Evolutionary conservation across 1,284 basidiomycete genomes (phyloP).

Genomic region (Trichosporon asahii): DNA sequence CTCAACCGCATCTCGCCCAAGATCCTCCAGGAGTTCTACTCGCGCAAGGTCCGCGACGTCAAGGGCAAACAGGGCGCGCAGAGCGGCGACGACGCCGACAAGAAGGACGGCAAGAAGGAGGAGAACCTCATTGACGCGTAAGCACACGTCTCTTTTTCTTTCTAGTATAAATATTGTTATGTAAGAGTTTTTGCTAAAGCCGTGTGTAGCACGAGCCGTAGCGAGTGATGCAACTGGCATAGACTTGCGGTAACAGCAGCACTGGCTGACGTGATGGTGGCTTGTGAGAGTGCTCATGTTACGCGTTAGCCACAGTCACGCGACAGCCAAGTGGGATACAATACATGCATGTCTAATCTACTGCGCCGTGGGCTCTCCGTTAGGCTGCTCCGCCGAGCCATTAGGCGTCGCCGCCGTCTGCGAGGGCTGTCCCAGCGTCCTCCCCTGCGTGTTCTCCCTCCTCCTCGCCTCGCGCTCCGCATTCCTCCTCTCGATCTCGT

Average conservation of each 20-base stretch:
- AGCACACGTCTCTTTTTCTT: neutral
- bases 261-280: neutral
- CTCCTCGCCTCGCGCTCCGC: conserved; percentile 15
- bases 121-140: conserved; percentile 24
- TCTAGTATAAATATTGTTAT: conserved; percentile 9
- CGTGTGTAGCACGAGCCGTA: neutral
- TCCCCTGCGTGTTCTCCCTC: neutral
- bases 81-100: conserved; percentile 9
- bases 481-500: conserved; percentile 32
- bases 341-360: conserved; percentile 7
- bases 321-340: neutral
- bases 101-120: conserved; percentile 15
- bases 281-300: too few species aligned
- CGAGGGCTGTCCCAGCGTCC: conserved; percentile 19
- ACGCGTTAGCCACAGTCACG: too few species aligned
- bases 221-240: neutral
- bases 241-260: too few species aligned
- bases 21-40: conserved; percentile 35
- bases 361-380: neutral
- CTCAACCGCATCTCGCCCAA: conserved; percentile 90
- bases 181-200: neutral
- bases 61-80: conserved; percentile 10
- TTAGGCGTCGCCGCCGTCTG: neutral
- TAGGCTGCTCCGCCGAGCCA: neutral
- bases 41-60: conserved; percentile 25